These are phyloP conservation scores for Petunia axillaris DNA, from an alignment of 257 asterid genomes.

Conservation along the genomic window DNA sequence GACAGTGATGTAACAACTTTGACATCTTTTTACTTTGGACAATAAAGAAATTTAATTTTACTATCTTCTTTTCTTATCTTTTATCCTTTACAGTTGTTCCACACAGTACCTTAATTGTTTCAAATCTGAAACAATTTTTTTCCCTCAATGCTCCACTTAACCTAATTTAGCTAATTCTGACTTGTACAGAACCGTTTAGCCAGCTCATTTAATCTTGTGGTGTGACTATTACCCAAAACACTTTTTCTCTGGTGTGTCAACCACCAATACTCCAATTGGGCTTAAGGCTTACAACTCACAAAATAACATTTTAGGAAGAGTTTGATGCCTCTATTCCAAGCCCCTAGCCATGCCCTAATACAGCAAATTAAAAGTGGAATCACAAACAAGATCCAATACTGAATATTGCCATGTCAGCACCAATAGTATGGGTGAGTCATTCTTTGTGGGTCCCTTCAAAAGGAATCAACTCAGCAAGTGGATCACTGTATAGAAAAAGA, in stretches of 20 bases:
- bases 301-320: constrained; percentile 13
- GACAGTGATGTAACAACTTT: too few species aligned
- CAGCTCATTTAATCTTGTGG: constrained; percentile 1
- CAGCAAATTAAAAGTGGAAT: constrained; percentile 10
- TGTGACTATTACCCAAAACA: neutral
- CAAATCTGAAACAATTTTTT: constrained; percentile 8
- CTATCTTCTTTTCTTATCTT: neutral
- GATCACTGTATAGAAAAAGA: neutral
- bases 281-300: constrained; percentile 27
- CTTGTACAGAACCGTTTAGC: constrained; percentile 1
- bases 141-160: constrained; percentile 19
- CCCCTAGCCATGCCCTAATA: neutral
- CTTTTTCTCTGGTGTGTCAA: constrained; percentile 20
- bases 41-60: too few species aligned
- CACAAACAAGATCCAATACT: neutral
- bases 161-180: constrained; percentile 18
- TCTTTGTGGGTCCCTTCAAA: too few species aligned
- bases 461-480: constrained; percentile 19
- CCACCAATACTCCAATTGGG: constrained; percentile 23
- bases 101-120: neutral
- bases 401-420: constrained; percentile 18
- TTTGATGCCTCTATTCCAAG: constrained; percentile 14
- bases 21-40: too few species aligned
- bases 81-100: constrained; percentile 25
- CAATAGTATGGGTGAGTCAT: constrained; percentile 8